phyloP scores from a whole-genome alignment of 257 asterid genomes.

The Lycium barbarum region DNA sequence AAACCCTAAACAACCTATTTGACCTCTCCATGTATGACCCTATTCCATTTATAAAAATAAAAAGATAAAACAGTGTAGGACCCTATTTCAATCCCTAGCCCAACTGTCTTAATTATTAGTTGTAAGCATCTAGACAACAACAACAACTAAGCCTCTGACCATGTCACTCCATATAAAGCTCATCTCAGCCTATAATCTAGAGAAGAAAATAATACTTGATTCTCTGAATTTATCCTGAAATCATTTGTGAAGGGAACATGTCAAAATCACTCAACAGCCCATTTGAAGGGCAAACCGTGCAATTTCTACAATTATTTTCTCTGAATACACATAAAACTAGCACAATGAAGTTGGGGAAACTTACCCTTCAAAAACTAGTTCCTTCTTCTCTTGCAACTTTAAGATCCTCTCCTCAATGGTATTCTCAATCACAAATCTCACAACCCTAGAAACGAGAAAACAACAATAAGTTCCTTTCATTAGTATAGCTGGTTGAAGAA shows the following conservation, averaged over 20 bases:
- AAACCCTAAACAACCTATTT: not conserved
- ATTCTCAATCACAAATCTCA: slow-evolving; percentile 84
- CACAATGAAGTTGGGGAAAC: slow-evolving; percentile 28
- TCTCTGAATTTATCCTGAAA: slow-evolving; percentile 20
- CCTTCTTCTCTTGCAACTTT: slow-evolving; percentile 94
- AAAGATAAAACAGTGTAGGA: not conserved
- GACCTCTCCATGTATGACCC: not conserved
- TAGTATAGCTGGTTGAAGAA: not conserved
- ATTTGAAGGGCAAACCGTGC: no score
- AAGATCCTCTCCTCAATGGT: slow-evolving; percentile 91
- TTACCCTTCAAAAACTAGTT: slow-evolving; percentile 96
- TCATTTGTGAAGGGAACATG: not conserved
- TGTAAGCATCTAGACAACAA: not conserved
- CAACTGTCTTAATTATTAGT: not conserved
- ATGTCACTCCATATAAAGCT: not conserved
- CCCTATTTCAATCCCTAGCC: not conserved
- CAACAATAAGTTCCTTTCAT: not conserved
- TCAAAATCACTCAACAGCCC: not conserved
- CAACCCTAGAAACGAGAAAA: slow-evolving; percentile 57
- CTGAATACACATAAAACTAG: not conserved
- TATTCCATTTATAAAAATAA: no score
- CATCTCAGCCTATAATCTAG: not conserved
- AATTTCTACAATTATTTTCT: not conserved
- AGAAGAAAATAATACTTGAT: not conserved
- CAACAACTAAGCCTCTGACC: not conserved